Percentiles rank a stretch among this genome's conserved stretches.
phyloP scores from a whole-genome alignment of 495 filamentous ascomycete species.

The Viridothelium virens region DNA sequence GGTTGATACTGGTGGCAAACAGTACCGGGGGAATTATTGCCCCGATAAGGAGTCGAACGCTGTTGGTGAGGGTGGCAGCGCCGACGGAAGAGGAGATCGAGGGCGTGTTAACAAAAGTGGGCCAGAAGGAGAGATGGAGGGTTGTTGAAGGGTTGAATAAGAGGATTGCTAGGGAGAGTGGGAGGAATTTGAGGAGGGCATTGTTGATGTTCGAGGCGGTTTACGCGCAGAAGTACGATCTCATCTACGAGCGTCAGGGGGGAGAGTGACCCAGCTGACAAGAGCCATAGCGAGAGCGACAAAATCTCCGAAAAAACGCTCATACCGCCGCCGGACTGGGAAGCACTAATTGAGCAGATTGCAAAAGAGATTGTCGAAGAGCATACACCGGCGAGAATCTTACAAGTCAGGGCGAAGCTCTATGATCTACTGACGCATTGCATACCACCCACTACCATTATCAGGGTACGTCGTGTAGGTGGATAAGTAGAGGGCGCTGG shows the following conservation, averaged over 20 bases:
- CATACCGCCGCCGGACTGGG: slow-evolving; percentile 94
- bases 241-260: background rate
- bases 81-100: slow-evolving; percentile 80
- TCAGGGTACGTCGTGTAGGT: slow-evolving; percentile 52
- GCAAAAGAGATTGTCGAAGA: slow-evolving; percentile 88
- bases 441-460: slow-evolving; percentile 84
- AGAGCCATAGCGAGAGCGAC: slow-evolving; percentile 50
- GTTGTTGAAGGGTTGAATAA: slow-evolving; percentile 61
- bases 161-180: slow-evolving; percentile 85
- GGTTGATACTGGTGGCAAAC: slow-evolving; percentile 86
- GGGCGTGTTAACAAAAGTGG: slow-evolving; percentile 63
- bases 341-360: slow-evolving; percentile 76
- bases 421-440: slow-evolving; percentile 96
- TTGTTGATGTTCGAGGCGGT: slow-evolving; percentile 94
- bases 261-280: slow-evolving; percentile 19
- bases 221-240: slow-evolving; percentile 83
- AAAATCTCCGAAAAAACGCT: slow-evolving; percentile 78
- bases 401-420: slow-evolving; percentile 81
- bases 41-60: slow-evolving; percentile 79
- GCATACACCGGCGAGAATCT: slow-evolving; percentile 74
- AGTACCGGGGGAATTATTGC: slow-evolving; percentile 96
- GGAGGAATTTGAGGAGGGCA: slow-evolving; percentile 79
- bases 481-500: slow-evolving; percentile 4
- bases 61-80: slow-evolving; percentile 86
- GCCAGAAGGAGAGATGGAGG: slow-evolving; percentile 67